Evolutionary conservation across 768 basidiomycete genomes (phyloP).

Genomic region (Amanita subjunquillea): DNA sequence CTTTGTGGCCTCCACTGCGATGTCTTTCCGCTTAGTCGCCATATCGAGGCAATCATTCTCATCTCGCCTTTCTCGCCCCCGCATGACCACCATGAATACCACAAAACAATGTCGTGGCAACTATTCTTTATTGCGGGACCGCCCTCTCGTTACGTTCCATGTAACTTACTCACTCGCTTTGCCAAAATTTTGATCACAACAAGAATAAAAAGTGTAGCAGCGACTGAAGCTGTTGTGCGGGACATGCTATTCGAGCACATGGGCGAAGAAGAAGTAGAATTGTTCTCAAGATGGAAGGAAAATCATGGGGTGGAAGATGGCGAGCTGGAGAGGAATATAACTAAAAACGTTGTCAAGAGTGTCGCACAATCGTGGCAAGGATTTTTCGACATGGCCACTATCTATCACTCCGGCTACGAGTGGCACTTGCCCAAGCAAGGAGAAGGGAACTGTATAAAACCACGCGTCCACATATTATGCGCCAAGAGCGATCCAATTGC

Average conservation of each 20-base stretch:
- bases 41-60: slow-evolving; percentile 37
- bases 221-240: slow-evolving; percentile 32
- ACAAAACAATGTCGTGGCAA: slow-evolving; percentile 32
- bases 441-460: slow-evolving; percentile 33
- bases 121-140: slow-evolving; percentile 40
- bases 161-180: slow-evolving; percentile 23
- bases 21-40: slow-evolving; percentile 37
- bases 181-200: slow-evolving; percentile 18
- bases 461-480: slow-evolving; percentile 35
- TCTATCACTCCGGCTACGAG: slow-evolving; percentile 44
- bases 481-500: slow-evolving; percentile 30
- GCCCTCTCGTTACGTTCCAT: slow-evolving; percentile 29
- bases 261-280: slow-evolving; percentile 26
- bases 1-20: slow-evolving; percentile 41
- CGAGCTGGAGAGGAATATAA: slow-evolving; percentile 30
- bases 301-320: slow-evolving; percentile 29
- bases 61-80: slow-evolving; percentile 37
- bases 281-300: slow-evolving; percentile 32
- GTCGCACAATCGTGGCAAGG: slow-evolving; percentile 42
- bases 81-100: slow-evolving; percentile 33
- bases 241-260: slow-evolving; percentile 23
- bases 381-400: slow-evolving; percentile 28
- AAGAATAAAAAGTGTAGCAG: slow-evolving; percentile 26
- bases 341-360: slow-evolving; percentile 33
- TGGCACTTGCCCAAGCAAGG: slow-evolving; percentile 26